These are phyloP conservation scores for Populus tomentosa DNA, from an alignment of 441 rosid species.

Conservation along the genomic window DNA sequence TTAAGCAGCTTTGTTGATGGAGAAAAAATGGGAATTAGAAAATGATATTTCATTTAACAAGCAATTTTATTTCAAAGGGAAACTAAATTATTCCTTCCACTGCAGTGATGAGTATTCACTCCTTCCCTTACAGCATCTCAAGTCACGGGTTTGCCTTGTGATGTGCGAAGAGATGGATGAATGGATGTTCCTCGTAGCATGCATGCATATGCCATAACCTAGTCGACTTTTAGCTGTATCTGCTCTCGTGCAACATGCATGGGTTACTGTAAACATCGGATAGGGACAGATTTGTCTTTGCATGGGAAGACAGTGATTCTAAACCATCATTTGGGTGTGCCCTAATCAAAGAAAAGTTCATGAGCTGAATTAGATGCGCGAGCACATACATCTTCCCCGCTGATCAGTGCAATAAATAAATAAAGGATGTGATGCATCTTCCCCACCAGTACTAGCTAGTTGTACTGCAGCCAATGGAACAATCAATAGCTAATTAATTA, in stretches of 20 bases:
- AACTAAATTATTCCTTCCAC: neutral
- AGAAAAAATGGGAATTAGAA: neutral
- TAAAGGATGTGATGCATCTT: neutral
- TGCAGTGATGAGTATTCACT: neutral
- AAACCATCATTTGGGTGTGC: neutral
- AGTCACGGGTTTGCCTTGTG: conserved; percentile 21
- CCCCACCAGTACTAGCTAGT: neutral
- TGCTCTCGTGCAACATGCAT: neutral
- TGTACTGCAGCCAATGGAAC: neutral
- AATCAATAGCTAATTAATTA: neutral
- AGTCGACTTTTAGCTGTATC: neutral
- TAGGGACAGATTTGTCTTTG: conserved; percentile 4
- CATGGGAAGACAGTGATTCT: neutral
- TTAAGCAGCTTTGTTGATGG: neutral
- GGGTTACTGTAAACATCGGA: neutral
- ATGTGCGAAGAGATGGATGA: neutral
- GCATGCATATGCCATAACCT: neutral
- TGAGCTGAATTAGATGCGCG: too few relatives aligned
- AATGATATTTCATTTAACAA: neutral
- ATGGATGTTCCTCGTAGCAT: neutral
- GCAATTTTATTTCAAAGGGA: neutral
- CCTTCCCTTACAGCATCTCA: neutral
- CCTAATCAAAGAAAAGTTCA: neutral
- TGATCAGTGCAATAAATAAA: neutral
- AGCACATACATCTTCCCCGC: neutral